Percentiles rank a stretch among this genome's conserved stretches.
phyloP scores from a whole-genome alignment of 164 flowering plant species.

The Magnolia sinica region DNA sequence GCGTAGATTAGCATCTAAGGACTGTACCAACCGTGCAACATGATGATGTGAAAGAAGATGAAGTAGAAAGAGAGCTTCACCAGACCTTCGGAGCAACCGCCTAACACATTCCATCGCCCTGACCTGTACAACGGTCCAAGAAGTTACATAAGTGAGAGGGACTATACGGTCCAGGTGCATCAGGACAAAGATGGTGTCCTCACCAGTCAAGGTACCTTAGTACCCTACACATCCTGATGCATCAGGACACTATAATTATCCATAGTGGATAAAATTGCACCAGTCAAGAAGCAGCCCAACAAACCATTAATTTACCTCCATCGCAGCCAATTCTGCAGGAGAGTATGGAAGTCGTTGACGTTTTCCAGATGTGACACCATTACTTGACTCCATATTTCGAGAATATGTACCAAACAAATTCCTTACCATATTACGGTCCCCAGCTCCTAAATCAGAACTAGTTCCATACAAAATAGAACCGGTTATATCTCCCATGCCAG shows the following conservation, averaged over 20 bases:
- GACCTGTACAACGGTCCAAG: slow-evolving; percentile 47
- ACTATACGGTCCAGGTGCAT: background rate
- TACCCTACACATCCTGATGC: background rate
- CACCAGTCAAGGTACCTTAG: background rate
- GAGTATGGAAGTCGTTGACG: slow-evolving; percentile 86
- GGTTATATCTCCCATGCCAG: slow-evolving; percentile 82
- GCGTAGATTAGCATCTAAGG: slow-evolving; percentile 52
- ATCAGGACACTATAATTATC: background rate
- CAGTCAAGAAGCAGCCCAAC: background rate
- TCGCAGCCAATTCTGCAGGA: slow-evolving; percentile 90
- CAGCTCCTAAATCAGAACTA: slow-evolving; percentile 51
- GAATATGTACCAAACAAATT: slow-evolving; percentile 76
- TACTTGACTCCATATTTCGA: slow-evolving; percentile 49
- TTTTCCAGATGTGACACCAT: slow-evolving; percentile 50
- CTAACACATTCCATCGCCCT: slow-evolving; percentile 94
- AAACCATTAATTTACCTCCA: slow-evolving; percentile 57
- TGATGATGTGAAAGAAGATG: slow-evolving; percentile 90
- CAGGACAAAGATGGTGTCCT: background rate
- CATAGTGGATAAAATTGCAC: background rate
- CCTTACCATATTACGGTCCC: slow-evolving; percentile 65
- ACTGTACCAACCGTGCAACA: slow-evolving; percentile 70
- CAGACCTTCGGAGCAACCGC: slow-evolving; percentile 86
- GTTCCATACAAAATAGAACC: slow-evolving; percentile 83
- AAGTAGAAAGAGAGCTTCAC: slow-evolving; percentile 84
- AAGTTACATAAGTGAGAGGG: background rate